Conservation (phyloP, 2,329 filamentous ascomycete species). For the Ophiostoma himal-ulmi region DNA sequence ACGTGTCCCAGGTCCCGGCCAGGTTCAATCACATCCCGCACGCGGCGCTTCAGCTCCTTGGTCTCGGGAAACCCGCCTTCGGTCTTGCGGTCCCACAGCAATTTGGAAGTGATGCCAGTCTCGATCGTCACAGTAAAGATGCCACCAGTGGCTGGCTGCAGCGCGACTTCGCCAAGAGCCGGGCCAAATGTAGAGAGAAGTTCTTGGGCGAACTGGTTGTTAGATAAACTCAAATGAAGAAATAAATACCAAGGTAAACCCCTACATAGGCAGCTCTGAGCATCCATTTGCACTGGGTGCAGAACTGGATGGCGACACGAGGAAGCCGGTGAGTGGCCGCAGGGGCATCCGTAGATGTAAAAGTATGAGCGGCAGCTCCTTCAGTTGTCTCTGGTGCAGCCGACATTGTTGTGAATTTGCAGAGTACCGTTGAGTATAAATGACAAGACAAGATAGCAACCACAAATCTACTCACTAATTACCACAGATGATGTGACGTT, state of each 20-base stretch:
- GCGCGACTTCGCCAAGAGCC: constrained; percentile 75
- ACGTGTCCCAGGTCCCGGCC: constrained; percentile 74
- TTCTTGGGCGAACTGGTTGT: constrained; percentile 76
- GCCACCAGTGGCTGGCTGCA: constrained; percentile 80
- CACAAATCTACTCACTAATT: too few relatives aligned
- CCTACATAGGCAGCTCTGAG: constrained; percentile 76
- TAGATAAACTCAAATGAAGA: neutral
- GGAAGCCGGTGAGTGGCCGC: constrained; percentile 47
- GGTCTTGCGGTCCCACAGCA: constrained; percentile 81
- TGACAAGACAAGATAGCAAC: neutral
- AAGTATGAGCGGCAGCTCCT: constrained; percentile 6
- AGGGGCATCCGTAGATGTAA: neutral
- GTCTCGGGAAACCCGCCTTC: constrained; percentile 92
- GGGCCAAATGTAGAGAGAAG: constrained; percentile 87
- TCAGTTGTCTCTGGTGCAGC: neutral
- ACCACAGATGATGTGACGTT: neutral
- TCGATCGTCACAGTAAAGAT: constrained; percentile 60
- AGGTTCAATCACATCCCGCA: constrained; percentile 78
- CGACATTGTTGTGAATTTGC: neutral
- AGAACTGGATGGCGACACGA: constrained; percentile 81
- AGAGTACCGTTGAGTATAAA: neutral
- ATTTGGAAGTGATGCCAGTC: constrained; percentile 22
- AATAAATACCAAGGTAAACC: neutral
- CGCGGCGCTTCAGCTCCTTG: constrained; percentile 79
- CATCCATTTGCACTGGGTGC: constrained; percentile 90